Percentiles rank a stretch among this genome's conserved stretches.
phyloP scores from a whole-genome alignment of 1,139 yeast species.

The Taphrina confusa region DNA sequence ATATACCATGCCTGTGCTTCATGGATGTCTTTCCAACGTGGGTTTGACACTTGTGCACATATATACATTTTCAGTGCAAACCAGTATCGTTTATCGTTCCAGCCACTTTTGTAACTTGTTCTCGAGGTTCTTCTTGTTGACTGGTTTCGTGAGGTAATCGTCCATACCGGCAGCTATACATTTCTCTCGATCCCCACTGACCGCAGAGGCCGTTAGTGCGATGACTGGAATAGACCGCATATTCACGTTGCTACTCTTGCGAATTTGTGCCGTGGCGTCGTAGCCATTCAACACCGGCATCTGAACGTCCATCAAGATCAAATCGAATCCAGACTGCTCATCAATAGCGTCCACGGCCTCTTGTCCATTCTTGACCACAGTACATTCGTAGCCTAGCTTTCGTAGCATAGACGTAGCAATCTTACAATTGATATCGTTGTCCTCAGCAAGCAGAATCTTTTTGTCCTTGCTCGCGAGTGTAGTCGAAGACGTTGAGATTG shows the following conservation, averaged over 20 bases:
- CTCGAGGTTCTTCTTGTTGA: slow-evolving; percentile 38
- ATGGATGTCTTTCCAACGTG: no score
- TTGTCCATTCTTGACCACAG: slow-evolving; percentile 29
- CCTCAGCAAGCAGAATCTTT: slow-evolving; percentile 54
- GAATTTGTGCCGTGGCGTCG: slow-evolving; percentile 46
- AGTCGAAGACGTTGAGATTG: background rate
- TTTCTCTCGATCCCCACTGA: slow-evolving; percentile 56
- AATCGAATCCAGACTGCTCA: slow-evolving; percentile 50
- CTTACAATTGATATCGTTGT: slow-evolving; percentile 55
- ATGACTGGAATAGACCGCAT: slow-evolving; percentile 47
- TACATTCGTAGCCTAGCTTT: slow-evolving; percentile 52
- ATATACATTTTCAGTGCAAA: no score
- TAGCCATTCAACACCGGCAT: slow-evolving; percentile 56
- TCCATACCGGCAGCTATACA: slow-evolving; percentile 58
- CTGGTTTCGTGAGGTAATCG: slow-evolving; percentile 59
- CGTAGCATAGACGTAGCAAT: slow-evolving; percentile 58
- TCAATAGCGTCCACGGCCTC: slow-evolving; percentile 40
- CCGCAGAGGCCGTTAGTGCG: slow-evolving; percentile 61
- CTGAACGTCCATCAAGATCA: slow-evolving; percentile 57
- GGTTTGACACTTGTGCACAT: no score
- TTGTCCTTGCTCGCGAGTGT: slow-evolving; percentile 27
- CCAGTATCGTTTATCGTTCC: no score
- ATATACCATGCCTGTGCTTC: no score
- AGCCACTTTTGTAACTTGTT: slow-evolving; percentile 39
- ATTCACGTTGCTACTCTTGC: slow-evolving; percentile 33